phyloP scores from a whole-genome alignment of 2,329 filamentous ascomycete genomes.

The Beauveria medogensis region DNA sequence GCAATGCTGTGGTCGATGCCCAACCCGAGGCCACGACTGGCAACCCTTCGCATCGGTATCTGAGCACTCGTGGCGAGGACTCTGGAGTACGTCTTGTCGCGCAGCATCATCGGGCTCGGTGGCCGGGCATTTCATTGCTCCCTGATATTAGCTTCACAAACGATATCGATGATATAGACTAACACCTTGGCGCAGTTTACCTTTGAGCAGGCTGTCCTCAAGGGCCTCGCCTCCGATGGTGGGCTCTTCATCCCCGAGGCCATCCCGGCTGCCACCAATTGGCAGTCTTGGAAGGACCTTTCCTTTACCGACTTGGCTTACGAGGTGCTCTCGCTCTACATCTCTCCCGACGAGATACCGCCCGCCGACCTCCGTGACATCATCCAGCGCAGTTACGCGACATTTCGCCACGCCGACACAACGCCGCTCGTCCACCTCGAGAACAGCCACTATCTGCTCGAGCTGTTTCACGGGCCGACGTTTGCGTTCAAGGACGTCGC shows the following conservation, averaged over 20 bases:
- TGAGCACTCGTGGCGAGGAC: constrained; percentile 44
- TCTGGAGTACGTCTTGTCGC: constrained; percentile 31
- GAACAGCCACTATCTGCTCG: constrained; percentile 76
- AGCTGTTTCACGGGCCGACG: constrained; percentile 93
- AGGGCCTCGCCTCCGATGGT: constrained; percentile 78
- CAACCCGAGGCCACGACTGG: constrained; percentile 26
- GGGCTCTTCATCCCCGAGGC: constrained; percentile 85
- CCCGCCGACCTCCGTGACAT: constrained; percentile 71
- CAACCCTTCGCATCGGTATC: constrained; percentile 39
- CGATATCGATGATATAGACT: not conserved
- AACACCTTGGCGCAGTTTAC: constrained; percentile 51
- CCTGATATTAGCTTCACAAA: too few relatives aligned
- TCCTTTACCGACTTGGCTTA: constrained; percentile 76
- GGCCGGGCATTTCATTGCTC: too few relatives aligned
- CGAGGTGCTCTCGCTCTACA: constrained; percentile 80
- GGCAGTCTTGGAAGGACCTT: constrained; percentile 69
- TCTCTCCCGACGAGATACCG: constrained; percentile 77
- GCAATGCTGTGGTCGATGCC: constrained; percentile 23
- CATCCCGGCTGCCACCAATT: constrained; percentile 48
- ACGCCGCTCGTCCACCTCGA: constrained; percentile 69
- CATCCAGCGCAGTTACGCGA: constrained; percentile 77
- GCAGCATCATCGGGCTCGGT: not conserved
- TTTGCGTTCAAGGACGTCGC: constrained; percentile 96
- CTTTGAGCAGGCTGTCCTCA: constrained; percentile 85
- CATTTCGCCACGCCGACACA: constrained; percentile 72